These are phyloP conservation scores for Rhizophagus clarus DNA, from an alignment of 192 early-diverging fungal species.

Conservation along the genomic window DNA sequence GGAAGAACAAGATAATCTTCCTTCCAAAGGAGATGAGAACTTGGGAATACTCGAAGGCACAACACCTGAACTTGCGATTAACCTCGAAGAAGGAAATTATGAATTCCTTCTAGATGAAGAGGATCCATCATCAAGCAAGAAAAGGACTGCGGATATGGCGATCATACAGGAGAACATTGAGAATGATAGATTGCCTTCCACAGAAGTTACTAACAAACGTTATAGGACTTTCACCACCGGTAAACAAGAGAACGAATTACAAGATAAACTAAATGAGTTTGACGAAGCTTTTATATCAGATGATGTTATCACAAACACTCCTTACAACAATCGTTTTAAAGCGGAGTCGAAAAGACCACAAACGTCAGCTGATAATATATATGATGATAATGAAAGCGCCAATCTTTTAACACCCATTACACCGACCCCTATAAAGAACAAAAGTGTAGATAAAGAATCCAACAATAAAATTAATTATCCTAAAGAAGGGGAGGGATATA, in stretches of 20 bases:
- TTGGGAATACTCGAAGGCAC: neutral
- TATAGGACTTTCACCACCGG: neutral
- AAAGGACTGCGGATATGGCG: neutral
- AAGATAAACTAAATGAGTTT: neutral
- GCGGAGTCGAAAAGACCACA: neutral
- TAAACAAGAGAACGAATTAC: neutral
- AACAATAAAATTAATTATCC: neutral
- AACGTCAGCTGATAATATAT: neutral
- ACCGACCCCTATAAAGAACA: neutral
- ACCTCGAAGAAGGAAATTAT: neutral
- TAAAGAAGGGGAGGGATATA: neutral
- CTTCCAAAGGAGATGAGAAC: neutral
- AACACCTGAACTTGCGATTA: neutral
- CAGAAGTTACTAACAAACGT: neutral
- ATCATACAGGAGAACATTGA: neutral
- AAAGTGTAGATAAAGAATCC: too few species aligned
- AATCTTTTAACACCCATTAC: neutral
- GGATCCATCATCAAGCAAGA: neutral
- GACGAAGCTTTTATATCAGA: neutral
- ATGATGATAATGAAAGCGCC: neutral
- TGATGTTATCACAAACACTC: neutral
- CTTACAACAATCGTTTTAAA: neutral
- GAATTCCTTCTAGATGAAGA: neutral
- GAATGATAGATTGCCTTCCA: neutral
- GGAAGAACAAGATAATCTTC: neutral